These are phyloP conservation scores for Aureobasidium zeae DNA, from an alignment of 2,329 filamentous ascomycete species.

Conservation along the genomic window DNA sequence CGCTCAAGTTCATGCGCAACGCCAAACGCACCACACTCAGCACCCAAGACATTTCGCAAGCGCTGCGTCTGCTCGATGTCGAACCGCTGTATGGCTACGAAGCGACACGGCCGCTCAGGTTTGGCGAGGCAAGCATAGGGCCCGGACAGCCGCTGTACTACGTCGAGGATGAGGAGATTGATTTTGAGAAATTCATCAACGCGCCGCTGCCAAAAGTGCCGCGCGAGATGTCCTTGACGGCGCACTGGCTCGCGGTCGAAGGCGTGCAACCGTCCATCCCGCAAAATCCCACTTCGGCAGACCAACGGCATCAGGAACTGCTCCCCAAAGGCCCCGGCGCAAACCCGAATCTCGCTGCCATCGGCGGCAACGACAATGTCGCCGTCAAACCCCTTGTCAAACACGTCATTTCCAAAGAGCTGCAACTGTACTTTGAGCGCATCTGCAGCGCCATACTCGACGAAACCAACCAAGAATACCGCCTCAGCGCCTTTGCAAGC, in stretches of 20 bases:
- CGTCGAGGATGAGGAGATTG: constrained; percentile 95
- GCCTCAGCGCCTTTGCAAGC: constrained; percentile 75
- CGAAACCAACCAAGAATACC: constrained; percentile 76
- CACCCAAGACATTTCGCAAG: constrained; percentile 81
- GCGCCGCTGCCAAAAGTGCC: constrained; percentile 90
- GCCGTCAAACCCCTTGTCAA: constrained; percentile 86
- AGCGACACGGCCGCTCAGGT: constrained; percentile 76
- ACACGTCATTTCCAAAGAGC: constrained; percentile 89
- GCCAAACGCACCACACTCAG: constrained; percentile 76
- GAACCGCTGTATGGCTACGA: constrained; percentile 97
- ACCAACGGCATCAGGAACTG: constrained; percentile 74
- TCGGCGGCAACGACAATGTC: constrained; percentile 74
- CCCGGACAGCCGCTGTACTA: constrained; percentile 94
- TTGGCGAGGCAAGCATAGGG: constrained; percentile 87
- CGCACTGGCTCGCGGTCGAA: constrained; percentile 95
- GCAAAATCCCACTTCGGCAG: constrained; percentile 72
- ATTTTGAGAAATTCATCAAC: constrained; percentile 98
- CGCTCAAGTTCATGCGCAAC: constrained; percentile 92
- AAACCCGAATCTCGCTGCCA: constrained; percentile 73
- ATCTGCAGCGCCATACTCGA: constrained; percentile 83
- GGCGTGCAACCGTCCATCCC: constrained; percentile 94
- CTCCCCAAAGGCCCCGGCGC: constrained; percentile 83
- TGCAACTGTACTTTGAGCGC: constrained; percentile 94
- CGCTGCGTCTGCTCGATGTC: constrained; percentile 76
- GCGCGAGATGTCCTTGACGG: constrained; percentile 88